Evolutionary conservation across 768 basidiomycete genomes (phyloP).

Genomic region (Rubroboletus pulcherrimus): DNA sequence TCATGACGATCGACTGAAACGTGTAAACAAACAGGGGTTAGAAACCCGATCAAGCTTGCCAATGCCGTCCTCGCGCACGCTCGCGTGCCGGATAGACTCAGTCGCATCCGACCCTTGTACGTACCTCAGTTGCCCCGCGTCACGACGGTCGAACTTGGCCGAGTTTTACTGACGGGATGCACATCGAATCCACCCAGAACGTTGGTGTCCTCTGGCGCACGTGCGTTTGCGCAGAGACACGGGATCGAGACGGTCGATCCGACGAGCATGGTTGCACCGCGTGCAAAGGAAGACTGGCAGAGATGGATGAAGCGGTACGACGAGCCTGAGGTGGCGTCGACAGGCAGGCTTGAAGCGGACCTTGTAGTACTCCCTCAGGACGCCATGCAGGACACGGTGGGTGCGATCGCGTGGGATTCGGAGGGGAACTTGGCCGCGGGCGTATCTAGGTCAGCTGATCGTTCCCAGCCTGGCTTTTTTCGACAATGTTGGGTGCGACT

Average conservation of each 20-base stretch:
- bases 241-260: constrained; percentile 36
- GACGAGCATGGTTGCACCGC: constrained; percentile 46
- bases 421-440: constrained; percentile 56
- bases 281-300: constrained; percentile 52
- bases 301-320: constrained; percentile 53
- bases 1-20: not conserved
- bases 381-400: constrained; percentile 73
- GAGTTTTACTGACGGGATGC: not conserved
- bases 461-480: not conserved
- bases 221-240: constrained; percentile 43
- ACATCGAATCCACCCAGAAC: constrained; percentile 36
- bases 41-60: constrained; percentile 67
- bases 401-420: constrained; percentile 59
- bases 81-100: constrained; percentile 44
- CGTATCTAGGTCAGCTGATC: constrained; percentile 57
- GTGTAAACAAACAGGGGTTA: constrained; percentile 45
- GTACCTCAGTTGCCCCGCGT: constrained; percentile 12
- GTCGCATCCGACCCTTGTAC: constrained; percentile 69
- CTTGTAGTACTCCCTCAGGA: constrained; percentile 16
- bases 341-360: constrained; percentile 4
- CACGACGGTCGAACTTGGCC: not conserved
- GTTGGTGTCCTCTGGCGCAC: constrained; percentile 61
- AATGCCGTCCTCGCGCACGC: constrained; percentile 53
- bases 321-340: not conserved
- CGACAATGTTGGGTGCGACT: not conserved